Base-by-base conservation (phyloP, 2,329 filamentous ascomycete genomes). In the Rutstroemia sp. region DNA sequence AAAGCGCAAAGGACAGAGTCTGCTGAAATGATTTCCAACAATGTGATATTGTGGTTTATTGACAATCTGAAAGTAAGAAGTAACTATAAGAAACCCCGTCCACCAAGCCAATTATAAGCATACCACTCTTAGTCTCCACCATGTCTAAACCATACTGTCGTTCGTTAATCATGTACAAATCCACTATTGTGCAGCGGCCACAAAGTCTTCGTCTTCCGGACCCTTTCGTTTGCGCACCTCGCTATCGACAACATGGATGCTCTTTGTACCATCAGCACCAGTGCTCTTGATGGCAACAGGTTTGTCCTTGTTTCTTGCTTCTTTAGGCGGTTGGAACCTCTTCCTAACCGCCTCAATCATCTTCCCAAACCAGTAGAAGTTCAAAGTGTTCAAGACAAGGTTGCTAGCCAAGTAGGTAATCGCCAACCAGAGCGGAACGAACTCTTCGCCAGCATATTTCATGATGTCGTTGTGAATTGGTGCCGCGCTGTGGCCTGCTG, bases 351-450 rank as follows among this genome's bases (percentile, higher is more conserved):
- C 88, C 58, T 82, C 78, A 60, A 95, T 84, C 89, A 95, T 95
- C 79, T 89, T 90, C 67, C 83, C 77, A 69, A 92, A 94, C 89
- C 89, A 95, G 72, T 86, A 88, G 66, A 88, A 84, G 72, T 95
- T 95, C 52, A 95, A 74, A 12, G 79, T 77, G 67, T 91, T 92
- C 25, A 95, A 78, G 0, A 81, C 80, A 19, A 89, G 54, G 69
- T 94, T 94, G 67, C 82, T 84, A 9, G 76, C 77, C 6, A 91
- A 71, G 67, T 94, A 94, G 27, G 82, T 73, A 14, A 71, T 73
- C 1, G 81, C 83, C 21, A 94, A 76, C 88, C 88, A 92, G 1
- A 82, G 34, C 0, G 88, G 89, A 3, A 92, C 73, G 73, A 74
- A 45, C 74, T 78, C 71, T 21, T 75, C 67, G 27, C 70, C 75